Evolutionary conservation across 116 monocot species (phyloP), one percentile per base, ranked within the genome.

Genomic region (Posidonia oceanica): DNA sequence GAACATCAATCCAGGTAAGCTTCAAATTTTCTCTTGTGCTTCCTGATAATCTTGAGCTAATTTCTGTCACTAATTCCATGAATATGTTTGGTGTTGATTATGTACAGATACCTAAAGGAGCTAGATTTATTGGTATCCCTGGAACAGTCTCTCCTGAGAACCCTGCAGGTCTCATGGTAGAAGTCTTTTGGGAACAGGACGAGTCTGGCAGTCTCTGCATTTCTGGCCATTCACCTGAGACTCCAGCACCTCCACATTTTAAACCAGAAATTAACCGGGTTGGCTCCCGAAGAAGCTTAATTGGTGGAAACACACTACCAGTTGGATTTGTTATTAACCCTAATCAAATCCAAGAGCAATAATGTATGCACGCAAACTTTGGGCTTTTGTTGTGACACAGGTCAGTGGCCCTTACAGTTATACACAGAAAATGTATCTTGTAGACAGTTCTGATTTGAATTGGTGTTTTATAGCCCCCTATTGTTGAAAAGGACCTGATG

Each of bases 171-270:
- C 52, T 86, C 39, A 94, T 94, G 94, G 94, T 94, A 14, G 94
- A 94, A 71, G 88, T 94, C 4, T 91, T 76, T 67, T 94, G 94
- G 94, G 84, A 86, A 44, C 87, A 90, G 71, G 91, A 91, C 74
- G 91, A 94, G 2, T 78, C 75, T 44, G 94, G 94, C 1, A 63
- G 63, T 36, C 88, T 94, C 23, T 94, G 91, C 74, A 82, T 94
- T 59, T 85, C 94, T 39, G 86, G 90, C 5, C 85, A 94, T 71
- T 90, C 94, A 3, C 40, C 62, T 18, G 90, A 90, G 70, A 84
- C 76, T 53, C 75, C 85, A 1, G 58, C 88, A 51, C 90, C 90
- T n/a, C 54, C 69, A 14, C 63, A 82, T 63, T 77, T 84, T 63
- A 72, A 78, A 16, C 70, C 75, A n/a, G 62, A 66, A 0, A 23